phyloP scores from a whole-genome alignment of 768 basidiomycete species.

The Serendipita sp. region DNA sequence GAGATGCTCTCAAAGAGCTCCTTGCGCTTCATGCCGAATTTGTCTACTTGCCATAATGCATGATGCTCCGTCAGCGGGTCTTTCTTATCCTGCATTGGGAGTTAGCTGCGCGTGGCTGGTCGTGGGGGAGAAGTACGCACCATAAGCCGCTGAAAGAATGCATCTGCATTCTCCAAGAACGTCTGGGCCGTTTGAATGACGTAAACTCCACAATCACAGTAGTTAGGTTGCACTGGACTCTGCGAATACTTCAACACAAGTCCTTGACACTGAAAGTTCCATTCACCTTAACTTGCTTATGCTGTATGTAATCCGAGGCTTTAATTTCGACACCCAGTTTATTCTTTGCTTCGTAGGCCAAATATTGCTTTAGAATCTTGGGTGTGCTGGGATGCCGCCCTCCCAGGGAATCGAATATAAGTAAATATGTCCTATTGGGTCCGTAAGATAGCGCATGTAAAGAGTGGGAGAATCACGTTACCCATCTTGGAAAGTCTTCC shows the following conservation, averaged over 20 bases:
- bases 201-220: slow-evolving; percentile 85
- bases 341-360: slow-evolving; percentile 61
- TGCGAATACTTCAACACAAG: slow-evolving; percentile 19
- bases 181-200: slow-evolving; percentile 72
- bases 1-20: neutral
- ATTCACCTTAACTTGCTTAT: slow-evolving; percentile 39
- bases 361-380: slow-evolving; percentile 47
- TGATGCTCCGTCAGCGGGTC: neutral
- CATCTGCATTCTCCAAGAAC: slow-evolving; percentile 49
- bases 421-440: slow-evolving; percentile 65
- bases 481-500: neutral
- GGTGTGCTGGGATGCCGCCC: slow-evolving; percentile 49
- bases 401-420: slow-evolving; percentile 83
- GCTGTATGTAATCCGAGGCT: slow-evolving; percentile 25
- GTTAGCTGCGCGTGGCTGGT: neutral
- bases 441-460: no score
- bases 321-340: slow-evolving; percentile 32
- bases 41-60: neutral
- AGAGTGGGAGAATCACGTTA: neutral
- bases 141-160: slow-evolving; percentile 36
- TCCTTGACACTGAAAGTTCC: neutral
- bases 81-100: neutral
- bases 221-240: slow-evolving; percentile 84
- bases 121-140: slow-evolving; percentile 11
- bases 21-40: neutral